A percentile compares a stretch with the other conserved stretches of the same genome.
These are phyloP conservation scores for Neobulgaria alba DNA, from an alignment of 2,329 filamentous ascomycete species.

Conservation along the genomic window DNA sequence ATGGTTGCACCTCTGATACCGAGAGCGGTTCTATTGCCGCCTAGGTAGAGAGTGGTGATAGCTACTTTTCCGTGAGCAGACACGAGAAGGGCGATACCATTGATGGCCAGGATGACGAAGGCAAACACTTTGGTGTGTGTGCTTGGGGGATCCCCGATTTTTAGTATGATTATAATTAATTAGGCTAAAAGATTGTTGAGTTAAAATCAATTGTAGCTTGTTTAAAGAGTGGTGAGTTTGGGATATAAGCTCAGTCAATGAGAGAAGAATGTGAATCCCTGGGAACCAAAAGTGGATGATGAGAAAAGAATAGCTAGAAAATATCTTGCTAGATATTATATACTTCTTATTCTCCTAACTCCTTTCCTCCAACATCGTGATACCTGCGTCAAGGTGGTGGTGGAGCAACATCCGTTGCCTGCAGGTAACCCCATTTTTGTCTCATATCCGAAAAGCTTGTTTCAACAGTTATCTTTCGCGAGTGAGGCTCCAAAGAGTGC, in stretches of 20 bases:
- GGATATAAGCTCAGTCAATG: not conserved
- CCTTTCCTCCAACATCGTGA: not conserved
- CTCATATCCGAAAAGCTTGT: not conserved
- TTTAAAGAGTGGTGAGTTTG: not conserved
- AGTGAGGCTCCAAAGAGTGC: not conserved
- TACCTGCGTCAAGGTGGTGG: not conserved
- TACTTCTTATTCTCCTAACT: not conserved
- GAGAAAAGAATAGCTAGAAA: not conserved
- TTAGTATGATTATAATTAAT: not conserved
- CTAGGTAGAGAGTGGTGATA: not conserved
- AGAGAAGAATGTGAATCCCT: not conserved
- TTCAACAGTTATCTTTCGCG: not conserved
- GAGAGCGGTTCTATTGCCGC: slow-evolving; percentile 5
- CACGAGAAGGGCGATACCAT: not conserved
- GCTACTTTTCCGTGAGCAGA: not conserved
- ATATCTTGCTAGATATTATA: not conserved
- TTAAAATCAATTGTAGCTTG: not conserved
- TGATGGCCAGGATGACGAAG: slow-evolving; percentile 18
- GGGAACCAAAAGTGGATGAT: not conserved
- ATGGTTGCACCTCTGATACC: slow-evolving; percentile 2
- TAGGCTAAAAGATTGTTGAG: not conserved
- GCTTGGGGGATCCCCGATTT: not conserved
- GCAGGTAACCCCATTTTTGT: not conserved
- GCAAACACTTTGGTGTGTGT: slow-evolving; percentile 27
- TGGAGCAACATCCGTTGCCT: not conserved